Percentiles rank a stretch among this genome's conserved stretches.
Conservation (phyloP, 495 filamentous ascomycete genomes). For the Trichoderma asperelloides region DNA sequence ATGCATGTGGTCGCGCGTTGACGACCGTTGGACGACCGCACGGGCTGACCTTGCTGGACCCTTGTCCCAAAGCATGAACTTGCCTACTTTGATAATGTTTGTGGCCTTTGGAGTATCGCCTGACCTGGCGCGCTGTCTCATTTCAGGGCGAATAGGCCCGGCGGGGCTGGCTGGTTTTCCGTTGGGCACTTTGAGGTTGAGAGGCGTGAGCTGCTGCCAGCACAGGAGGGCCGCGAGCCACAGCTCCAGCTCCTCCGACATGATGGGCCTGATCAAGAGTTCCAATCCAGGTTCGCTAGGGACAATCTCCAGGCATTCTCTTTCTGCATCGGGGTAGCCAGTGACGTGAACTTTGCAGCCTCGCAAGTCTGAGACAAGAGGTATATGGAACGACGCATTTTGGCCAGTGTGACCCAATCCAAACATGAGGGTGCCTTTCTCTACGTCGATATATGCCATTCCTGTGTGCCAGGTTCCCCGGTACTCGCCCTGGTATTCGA, state of each 20-base stretch:
- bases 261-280: conserved; percentile 65
- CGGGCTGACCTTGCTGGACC: conserved; percentile 43
- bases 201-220: conserved; percentile 81
- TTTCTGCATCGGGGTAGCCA: conserved; percentile 52
- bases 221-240: conserved; percentile 92
- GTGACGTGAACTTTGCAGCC: conserved; percentile 73
- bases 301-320: conserved; percentile 72
- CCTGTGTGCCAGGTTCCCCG: conserved; percentile 50
- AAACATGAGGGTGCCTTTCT: conserved; percentile 54
- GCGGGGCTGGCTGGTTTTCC: conserved; percentile 18
- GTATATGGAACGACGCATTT: conserved; percentile 36
- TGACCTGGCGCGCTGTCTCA: conserved; percentile 62
- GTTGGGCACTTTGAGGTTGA: conserved; percentile 18
- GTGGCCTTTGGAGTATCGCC: conserved; percentile 52
- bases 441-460: conserved; percentile 59
- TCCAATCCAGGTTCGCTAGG: conserved; percentile 59
- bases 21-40: conserved; percentile 41
- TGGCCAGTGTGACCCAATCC: conserved; percentile 47
- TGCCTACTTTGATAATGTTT: conserved; percentile 94
- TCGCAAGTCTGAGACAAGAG: conserved; percentile 68
- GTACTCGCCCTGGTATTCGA: conserved; percentile 52
- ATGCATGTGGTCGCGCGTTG: conserved; percentile 35
- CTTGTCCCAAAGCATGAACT: conserved; percentile 84
- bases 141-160: conserved; percentile 39
- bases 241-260: conserved; percentile 67